phyloP scores from a whole-genome alignment of 257 asterid species.

The Solanum sejunctum region DNA sequence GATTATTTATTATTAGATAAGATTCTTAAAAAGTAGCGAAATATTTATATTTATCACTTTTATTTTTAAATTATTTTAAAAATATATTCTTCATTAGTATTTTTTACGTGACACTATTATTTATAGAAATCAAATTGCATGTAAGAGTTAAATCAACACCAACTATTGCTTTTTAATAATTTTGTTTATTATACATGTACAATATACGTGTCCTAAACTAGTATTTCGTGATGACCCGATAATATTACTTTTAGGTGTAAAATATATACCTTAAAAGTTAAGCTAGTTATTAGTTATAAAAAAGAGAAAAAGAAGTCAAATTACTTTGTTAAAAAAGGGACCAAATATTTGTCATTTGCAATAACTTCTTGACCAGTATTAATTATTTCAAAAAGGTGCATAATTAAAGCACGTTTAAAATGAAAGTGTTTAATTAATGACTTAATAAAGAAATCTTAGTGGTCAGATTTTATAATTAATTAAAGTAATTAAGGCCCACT shows the following conservation, averaged over 20 bases:
- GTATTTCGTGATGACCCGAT: neutral
- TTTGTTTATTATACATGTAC: no score
- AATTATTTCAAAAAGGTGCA: neutral
- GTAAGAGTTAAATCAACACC: no score
- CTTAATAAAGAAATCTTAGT: neutral
- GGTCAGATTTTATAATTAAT: neutral
- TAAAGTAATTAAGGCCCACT: neutral
- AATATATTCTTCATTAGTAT: no score
- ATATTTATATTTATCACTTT: no score
- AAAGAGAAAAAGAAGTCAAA: neutral
- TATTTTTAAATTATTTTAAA: no score
- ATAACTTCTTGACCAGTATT: neutral
- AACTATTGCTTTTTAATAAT: no score
- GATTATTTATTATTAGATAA: no score
- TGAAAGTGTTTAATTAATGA: neutral
- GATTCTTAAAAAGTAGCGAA: no score
- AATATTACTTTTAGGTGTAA: neutral
- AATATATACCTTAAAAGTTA: neutral
- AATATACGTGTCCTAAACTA: no score
- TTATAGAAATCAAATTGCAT: no score
- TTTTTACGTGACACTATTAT: no score
- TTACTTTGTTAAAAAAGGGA: neutral
- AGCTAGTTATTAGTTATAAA: no score
- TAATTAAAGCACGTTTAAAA: neutral
- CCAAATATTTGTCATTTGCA: neutral